These are phyloP conservation scores for Penicillium malachiteum DNA, from an alignment of 495 filamentous ascomycete species.

Conservation along the genomic window DNA sequence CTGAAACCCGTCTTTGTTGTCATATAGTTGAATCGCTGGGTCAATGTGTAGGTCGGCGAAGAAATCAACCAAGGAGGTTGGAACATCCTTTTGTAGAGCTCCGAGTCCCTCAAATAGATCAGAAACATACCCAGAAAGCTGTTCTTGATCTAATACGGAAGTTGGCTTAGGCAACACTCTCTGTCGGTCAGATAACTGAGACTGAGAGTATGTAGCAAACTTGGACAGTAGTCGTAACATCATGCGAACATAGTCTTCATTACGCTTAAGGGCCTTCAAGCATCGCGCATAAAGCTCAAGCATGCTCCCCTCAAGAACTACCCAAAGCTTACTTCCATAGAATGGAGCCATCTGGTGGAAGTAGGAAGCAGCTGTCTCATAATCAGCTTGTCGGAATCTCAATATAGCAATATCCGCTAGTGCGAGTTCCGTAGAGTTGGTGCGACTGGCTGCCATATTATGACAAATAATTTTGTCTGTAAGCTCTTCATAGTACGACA, in stretches of 20 bases:
- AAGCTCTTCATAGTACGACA: conserved; percentile 67
- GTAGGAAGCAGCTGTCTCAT: conserved; percentile 69
- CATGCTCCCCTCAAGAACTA: conserved; percentile 73
- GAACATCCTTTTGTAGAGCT: conserved; percentile 61
- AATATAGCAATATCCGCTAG: conserved; percentile 85
- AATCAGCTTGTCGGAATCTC: conserved; percentile 71
- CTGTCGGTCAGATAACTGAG: conserved; percentile 32
- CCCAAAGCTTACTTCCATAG: conserved; percentile 81
- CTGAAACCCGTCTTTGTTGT: conserved; percentile 75
- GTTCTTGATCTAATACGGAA: conserved; percentile 50
- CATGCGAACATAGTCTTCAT: conserved; percentile 77
- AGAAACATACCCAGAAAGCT: conserved; percentile 60
- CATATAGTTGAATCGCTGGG: conserved; percentile 65
- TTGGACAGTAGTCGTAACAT: conserved; percentile 75
- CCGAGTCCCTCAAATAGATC: conserved; percentile 64
- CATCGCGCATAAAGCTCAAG: conserved; percentile 83
- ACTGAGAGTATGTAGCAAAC: conserved; percentile 49
- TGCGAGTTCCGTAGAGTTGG: conserved; percentile 70
- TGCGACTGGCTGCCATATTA: conserved; percentile 71
- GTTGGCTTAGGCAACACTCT: conserved; percentile 34
- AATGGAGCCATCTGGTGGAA: conserved; percentile 80
- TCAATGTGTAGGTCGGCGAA: conserved; percentile 71
- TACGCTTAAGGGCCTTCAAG: conserved; percentile 69
- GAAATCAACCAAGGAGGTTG: conserved; percentile 66
- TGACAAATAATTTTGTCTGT: conserved; percentile 71